A percentile compares a stretch with the other conserved stretches of the same genome.
Conservation (phyloP, 331 rosid species). For the Pyrus hybrid region DNA sequence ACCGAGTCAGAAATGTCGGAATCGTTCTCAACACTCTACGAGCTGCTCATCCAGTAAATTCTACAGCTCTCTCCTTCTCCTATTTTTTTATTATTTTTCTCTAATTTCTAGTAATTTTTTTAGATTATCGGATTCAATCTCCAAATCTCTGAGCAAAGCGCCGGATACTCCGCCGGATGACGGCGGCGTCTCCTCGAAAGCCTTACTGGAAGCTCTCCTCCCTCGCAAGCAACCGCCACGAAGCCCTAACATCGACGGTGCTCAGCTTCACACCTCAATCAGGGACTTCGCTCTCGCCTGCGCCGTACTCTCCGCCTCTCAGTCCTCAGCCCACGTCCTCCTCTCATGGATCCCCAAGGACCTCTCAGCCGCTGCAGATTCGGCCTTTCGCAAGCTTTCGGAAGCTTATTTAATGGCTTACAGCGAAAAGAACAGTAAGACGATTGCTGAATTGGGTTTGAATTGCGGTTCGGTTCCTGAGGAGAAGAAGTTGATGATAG, state of each 20-base stretch:
- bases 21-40: slow-evolving; percentile 31
- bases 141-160: slow-evolving; percentile 27
- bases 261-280: slow-evolving; percentile 27
- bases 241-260: slow-evolving; percentile 19
- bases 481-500: slow-evolving; percentile 52
- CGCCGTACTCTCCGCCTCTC: slow-evolving; percentile 51
- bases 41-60: slow-evolving; percentile 38
- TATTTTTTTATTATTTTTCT: background rate
- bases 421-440: slow-evolving; percentile 18
- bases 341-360: slow-evolving; percentile 64
- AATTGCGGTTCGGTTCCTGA: slow-evolving; percentile 24
- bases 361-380: slow-evolving; percentile 38
- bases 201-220: slow-evolving; percentile 54
- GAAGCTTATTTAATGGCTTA: slow-evolving; percentile 22
- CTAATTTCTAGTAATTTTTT: background rate
- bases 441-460: slow-evolving; percentile 40
- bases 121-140: slow-evolving; percentile 51
- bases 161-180: slow-evolving; percentile 28
- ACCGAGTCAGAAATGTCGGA: slow-evolving; percentile 34
- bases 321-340: slow-evolving; percentile 36
- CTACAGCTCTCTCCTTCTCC: background rate
- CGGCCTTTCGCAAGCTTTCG: slow-evolving; percentile 44
- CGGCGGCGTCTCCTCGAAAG: slow-evolving; percentile 44
- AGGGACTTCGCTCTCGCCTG: slow-evolving; percentile 63
- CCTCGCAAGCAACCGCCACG: slow-evolving; percentile 15